These are phyloP conservation scores for Hypoxylon fragiforme DNA, from an alignment of 495 filamentous ascomycete species.

Conservation along the genomic window DNA sequence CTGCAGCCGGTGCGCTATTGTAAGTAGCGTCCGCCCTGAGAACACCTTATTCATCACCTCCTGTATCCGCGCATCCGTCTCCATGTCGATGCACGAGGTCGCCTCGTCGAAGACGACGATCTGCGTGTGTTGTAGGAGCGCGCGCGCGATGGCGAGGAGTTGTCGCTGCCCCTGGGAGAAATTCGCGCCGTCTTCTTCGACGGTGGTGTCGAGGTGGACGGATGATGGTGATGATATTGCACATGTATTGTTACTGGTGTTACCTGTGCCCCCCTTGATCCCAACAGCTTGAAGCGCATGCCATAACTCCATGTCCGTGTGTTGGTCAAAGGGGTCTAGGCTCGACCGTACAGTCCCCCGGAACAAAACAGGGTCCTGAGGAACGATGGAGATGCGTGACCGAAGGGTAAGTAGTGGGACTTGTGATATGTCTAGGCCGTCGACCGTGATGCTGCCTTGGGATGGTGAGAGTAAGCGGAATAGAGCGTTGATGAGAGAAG, in stretches of 20 bases:
- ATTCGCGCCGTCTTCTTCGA: neutral
- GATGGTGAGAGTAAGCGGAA: conserved; percentile 45
- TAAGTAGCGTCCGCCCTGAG: conserved; percentile 72
- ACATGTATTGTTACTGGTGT: neutral
- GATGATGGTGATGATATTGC: neutral
- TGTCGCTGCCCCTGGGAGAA: conserved; percentile 65
- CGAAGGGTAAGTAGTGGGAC: conserved; percentile 43
- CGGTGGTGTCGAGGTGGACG: conserved; percentile 17
- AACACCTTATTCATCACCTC: conserved; percentile 72
- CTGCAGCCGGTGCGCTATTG: conserved; percentile 76
- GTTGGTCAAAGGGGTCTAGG: conserved; percentile 52
- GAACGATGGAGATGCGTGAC: conserved; percentile 43
- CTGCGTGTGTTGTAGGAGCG: conserved; percentile 61
- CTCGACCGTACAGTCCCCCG: conserved; percentile 48
- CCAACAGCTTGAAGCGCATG: conserved; percentile 43
- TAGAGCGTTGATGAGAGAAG: conserved; percentile 40
- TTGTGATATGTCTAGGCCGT: conserved; percentile 44
- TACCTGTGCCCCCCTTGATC: conserved; percentile 53
- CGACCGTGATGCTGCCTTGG: conserved; percentile 43
- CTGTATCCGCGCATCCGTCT: conserved; percentile 81
- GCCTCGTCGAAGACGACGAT: conserved; percentile 68
- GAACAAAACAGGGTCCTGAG: conserved; percentile 51
- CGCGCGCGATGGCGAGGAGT: conserved; percentile 68
- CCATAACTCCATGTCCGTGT: conserved; percentile 58
- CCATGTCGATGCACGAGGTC: conserved; percentile 62